Conservation (phyloP, 768 basidiomycete genomes). For the Saitozyma podzolica region DNA sequence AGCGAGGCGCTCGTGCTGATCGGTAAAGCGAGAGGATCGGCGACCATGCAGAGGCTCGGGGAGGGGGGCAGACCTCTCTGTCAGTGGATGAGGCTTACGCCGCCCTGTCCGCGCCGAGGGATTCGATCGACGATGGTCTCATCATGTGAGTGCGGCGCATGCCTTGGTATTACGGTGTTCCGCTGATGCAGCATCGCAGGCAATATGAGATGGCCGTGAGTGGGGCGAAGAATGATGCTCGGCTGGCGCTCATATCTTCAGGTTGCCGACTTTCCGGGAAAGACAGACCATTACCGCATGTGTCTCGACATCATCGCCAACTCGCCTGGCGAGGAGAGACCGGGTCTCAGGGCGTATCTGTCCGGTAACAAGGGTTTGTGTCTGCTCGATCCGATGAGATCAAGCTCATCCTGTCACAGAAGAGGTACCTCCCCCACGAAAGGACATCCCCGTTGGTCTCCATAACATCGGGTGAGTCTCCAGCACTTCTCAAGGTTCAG, state of each 20-base stretch:
- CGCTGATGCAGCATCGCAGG: slow-evolving; percentile 10
- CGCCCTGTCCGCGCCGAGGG: slow-evolving; percentile 33
- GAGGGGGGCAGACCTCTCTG: slow-evolving; percentile 32
- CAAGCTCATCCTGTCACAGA: slow-evolving; percentile 12
- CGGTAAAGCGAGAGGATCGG: slow-evolving; percentile 21
- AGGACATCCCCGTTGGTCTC: slow-evolving; percentile 45
- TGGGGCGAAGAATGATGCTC: background rate
- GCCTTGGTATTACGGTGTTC: no score
- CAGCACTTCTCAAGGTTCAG: background rate
- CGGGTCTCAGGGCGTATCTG: slow-evolving; percentile 34
- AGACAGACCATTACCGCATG: slow-evolving; percentile 37
- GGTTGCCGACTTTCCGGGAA: slow-evolving; percentile 40
- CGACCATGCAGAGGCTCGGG: slow-evolving; percentile 26
- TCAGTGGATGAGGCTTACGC: slow-evolving; percentile 41
- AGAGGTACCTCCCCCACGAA: slow-evolving; percentile 24
- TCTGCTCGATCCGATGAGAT: no score
- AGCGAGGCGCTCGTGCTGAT: slow-evolving; percentile 27
- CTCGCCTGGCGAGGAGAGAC: slow-evolving; percentile 33
- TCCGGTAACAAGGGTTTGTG: slow-evolving; percentile 32
- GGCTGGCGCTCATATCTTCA: slow-evolving; percentile 6
- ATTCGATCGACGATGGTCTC: slow-evolving; percentile 42
- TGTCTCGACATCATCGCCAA: slow-evolving; percentile 41
- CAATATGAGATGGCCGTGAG: slow-evolving; percentile 47
- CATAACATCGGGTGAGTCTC: slow-evolving; percentile 45
- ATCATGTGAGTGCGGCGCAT: slow-evolving; percentile 32